These are phyloP conservation scores for Monosporozyma yasuniensis DNA, from an alignment of 805 yeast genomes.

Conservation along the genomic window DNA sequence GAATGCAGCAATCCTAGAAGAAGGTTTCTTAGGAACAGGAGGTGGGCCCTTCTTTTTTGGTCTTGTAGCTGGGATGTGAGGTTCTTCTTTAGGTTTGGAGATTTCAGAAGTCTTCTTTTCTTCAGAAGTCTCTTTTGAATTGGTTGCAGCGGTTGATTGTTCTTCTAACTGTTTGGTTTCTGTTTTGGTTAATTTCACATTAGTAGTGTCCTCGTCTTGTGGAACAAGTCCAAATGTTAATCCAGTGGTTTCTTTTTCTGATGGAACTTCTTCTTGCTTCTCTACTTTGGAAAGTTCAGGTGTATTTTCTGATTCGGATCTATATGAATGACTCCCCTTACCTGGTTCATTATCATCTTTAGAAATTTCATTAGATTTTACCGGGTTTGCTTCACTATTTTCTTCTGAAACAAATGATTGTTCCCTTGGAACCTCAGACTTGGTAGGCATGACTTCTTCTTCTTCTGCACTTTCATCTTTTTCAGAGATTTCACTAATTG, in stretches of 20 bases:
- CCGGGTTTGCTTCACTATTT: no score
- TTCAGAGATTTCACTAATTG: no score
- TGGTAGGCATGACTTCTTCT: no score
- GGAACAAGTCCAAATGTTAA: no score
- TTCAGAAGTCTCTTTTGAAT: neutral
- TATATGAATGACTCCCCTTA: no score
- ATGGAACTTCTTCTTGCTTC: neutral
- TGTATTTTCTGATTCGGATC: no score
- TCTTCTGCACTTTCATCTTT: no score
- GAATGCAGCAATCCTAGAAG: slow-evolving; percentile 72
- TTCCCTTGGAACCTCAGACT: no score
- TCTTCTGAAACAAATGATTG: no score
- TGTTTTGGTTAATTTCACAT: neutral
- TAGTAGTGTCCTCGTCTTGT: no score
- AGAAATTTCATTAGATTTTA: no score
- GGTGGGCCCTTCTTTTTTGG: slow-evolving; percentile 39
- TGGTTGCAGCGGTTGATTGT: neutral
- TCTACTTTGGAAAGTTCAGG: neutral
- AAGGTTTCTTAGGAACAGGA: slow-evolving; percentile 67
- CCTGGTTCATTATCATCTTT: no score
- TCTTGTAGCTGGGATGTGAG: slow-evolving; percentile 9
- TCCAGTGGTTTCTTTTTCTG: neutral
- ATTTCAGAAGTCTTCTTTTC: neutral
- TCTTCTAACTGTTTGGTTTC: neutral
- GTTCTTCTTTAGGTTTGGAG: neutral